phyloP scores from a whole-genome alignment of 345 rosid genomes.

The Bretschneidera sinensis region DNA sequence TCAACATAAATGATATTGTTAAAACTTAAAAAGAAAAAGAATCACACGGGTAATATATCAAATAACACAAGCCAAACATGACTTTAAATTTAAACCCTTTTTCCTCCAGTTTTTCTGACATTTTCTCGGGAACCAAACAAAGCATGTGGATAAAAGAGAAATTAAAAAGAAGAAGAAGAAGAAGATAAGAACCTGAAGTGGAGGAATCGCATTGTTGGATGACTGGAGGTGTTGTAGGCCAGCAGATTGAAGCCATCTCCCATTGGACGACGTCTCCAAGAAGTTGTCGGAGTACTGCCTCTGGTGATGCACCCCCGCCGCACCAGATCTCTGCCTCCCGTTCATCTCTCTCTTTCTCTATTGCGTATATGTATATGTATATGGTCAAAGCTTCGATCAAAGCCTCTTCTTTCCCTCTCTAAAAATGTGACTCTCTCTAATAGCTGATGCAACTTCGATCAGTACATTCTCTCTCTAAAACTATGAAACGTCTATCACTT shows the following conservation, averaged over 20 bases:
- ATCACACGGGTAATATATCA: no score
- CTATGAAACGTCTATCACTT: background rate
- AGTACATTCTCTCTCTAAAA: slow-evolving; percentile 4
- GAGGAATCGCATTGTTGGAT: slow-evolving; percentile 29
- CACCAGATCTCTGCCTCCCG: slow-evolving; percentile 82
- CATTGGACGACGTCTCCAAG: slow-evolving; percentile 42
- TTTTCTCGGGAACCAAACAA: background rate
- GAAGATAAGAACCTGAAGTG: slow-evolving; percentile 22
- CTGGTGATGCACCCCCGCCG: slow-evolving; percentile 74
- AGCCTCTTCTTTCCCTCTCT: background rate
- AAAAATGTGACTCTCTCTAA: no score
- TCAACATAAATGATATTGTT: background rate
- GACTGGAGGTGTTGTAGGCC: slow-evolving; percentile 62
- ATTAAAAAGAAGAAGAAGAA: background rate
- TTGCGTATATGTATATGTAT: background rate
- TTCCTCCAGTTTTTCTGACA: background rate
- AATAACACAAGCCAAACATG: background rate
- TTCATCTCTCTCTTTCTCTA: slow-evolving; percentile 31
- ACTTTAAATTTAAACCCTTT: background rate
- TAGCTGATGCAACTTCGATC: slow-evolving; percentile 5
- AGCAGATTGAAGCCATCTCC: slow-evolving; percentile 37
- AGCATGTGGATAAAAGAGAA: background rate
- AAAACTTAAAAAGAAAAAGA: no score
- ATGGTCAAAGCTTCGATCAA: no score
- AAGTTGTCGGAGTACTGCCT: slow-evolving; percentile 76